Evolutionary conservation across 352 stramenopile species (phyloP).

Genomic region (Globisporangium cederbergense): DNA sequence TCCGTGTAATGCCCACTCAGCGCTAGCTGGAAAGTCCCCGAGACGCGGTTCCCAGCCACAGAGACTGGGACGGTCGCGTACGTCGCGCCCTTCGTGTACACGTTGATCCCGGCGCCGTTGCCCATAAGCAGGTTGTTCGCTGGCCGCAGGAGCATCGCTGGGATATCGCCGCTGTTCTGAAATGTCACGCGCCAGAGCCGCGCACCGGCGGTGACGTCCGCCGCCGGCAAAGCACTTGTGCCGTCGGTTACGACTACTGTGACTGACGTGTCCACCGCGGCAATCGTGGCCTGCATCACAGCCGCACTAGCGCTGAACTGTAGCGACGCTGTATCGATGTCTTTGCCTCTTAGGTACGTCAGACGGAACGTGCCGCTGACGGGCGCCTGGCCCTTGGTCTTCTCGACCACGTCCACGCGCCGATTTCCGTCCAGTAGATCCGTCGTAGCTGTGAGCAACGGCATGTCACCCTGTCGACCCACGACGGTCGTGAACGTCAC

Average conservation of each 20-base stretch:
- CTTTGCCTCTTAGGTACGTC: slow-evolving; percentile 76
- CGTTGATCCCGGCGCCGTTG: slow-evolving; percentile 74
- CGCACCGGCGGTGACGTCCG: slow-evolving; percentile 33
- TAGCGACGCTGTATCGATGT: slow-evolving; percentile 71
- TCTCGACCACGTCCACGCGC: slow-evolving; percentile 79
- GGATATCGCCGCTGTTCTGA: slow-evolving; percentile 86
- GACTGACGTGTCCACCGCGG: slow-evolving; percentile 80
- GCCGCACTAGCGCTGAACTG: slow-evolving; percentile 42
- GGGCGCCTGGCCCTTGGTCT: slow-evolving; percentile 77
- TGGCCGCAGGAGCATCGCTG: slow-evolving; percentile 73
- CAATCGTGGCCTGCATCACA: slow-evolving; percentile 67
- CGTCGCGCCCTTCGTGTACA: slow-evolving; percentile 72
- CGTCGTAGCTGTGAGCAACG: slow-evolving; percentile 78
- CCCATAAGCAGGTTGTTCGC: slow-evolving; percentile 82
- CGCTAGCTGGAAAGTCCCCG: slow-evolving; percentile 85
- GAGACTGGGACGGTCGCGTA: slow-evolving; percentile 42
- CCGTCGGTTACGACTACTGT: slow-evolving; percentile 69
- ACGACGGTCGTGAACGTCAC: slow-evolving; percentile 88
- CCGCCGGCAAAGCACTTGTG: slow-evolving; percentile 32
- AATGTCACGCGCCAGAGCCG: slow-evolving; percentile 92
- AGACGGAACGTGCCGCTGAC: slow-evolving; percentile 91
- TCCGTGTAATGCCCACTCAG: slow-evolving; percentile 88
- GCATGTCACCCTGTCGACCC: slow-evolving; percentile 83
- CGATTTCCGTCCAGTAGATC: slow-evolving; percentile 88
- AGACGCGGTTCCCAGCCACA: slow-evolving; percentile 85